Base-by-base conservation (phyloP, 139 green algal species). In the Volvox reticuliferus region DNA sequence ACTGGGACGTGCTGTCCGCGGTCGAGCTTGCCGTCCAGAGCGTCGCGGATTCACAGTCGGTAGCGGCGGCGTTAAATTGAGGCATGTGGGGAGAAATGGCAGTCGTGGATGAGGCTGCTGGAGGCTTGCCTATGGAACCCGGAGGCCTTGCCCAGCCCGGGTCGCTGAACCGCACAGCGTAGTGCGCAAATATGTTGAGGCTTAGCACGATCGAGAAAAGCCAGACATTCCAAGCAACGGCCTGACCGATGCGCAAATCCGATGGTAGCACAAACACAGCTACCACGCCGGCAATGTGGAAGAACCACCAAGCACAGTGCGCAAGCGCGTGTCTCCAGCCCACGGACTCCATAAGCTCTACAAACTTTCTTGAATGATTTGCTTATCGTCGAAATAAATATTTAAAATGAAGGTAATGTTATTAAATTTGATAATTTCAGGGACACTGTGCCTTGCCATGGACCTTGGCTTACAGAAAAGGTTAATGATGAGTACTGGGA, bases 161-260 rank as follows among this genome's bases (percentile, higher is more conserved):
- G 79, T 86, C 50, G 79, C 79, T 86, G 50, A 71, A 71, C 0
- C 81, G 61, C 0, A 87, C n/a, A 6, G 33, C 33, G 35, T 77
- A 88, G 26, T 79, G 22, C 28, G 65, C 36, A 0, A 79, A 14
- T 16, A 88, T 67, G 82, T 79, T 88, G 35, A 88, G 33, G 33
- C 65, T 18, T 0, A 88, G 82, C 9, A 18, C 82, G 0, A 65
- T 28, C 14, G 65, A 65, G 0, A 88, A 32, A 6, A 87, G 62
- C 62, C 61, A 87, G 50, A 26, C 55, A 14, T 86, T 55, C 6
- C 12, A 20, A 1, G 62, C 30, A 12, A 77, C 18, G 32, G 21
- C 21, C 44, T 62, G 3, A 32, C 82, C 82, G 2, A 77, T 20
- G 5, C 9, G 62, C 30, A 87, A 33, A 30, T 87, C 82, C 19